phyloP scores from a whole-genome alignment of 1,284 basidiomycete species.

The Cryptococcus wingfieldii region DNA sequence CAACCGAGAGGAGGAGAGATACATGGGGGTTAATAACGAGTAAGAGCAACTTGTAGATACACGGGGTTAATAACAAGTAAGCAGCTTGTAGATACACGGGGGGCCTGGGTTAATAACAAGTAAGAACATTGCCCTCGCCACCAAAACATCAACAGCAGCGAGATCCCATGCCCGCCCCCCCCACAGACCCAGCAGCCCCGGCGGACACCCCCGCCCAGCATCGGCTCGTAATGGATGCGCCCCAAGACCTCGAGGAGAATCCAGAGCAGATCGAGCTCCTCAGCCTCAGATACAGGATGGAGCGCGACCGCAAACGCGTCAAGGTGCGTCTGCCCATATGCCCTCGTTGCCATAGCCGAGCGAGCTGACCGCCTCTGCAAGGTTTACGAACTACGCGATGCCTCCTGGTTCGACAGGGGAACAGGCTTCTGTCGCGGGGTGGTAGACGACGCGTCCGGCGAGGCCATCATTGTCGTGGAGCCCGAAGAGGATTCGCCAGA shows the following conservation, averaged over 20 bases:
- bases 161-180: too few species aligned
- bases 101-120: too few species aligned
- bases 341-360: neutral
- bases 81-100: too few species aligned
- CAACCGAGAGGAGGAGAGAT: too few species aligned
- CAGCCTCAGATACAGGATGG: slow-evolving; percentile 9
- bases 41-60: too few species aligned
- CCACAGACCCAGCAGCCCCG: too few species aligned
- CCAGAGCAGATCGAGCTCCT: neutral
- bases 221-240: neutral
- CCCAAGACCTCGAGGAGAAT: neutral
- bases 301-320: slow-evolving; percentile 32
- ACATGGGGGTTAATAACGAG: too few species aligned
- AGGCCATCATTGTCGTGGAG: slow-evolving; percentile 78
- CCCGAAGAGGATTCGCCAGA: slow-evolving; percentile 56
- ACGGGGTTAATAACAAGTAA: too few species aligned
- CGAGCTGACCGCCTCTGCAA: slow-evolving; percentile 37
- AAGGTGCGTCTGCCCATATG: slow-evolving; percentile 22
- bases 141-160: too few species aligned
- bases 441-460: slow-evolving; percentile 68
- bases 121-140: too few species aligned
- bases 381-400: slow-evolving; percentile 87
- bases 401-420: slow-evolving; percentile 87
- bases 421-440: slow-evolving; percentile 90
- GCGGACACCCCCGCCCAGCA: too few species aligned